Percentiles rank a stretch among this genome's conserved stretches.
Conservation (phyloP, 148 eudicot species). For the Salicornia ramosissima region DNA sequence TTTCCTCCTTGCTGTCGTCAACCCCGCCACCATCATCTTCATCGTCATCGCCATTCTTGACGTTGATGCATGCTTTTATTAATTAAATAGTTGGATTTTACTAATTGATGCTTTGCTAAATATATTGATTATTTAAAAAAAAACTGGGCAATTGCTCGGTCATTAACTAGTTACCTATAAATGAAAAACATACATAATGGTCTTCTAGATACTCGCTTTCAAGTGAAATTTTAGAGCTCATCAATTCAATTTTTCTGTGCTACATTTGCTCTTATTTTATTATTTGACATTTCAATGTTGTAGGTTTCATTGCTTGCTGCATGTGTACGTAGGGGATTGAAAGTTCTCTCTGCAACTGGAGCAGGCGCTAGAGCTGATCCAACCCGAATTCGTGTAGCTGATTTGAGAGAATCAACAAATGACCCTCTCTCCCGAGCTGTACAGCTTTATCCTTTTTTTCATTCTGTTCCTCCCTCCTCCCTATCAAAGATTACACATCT, state of each 20-base stretch:
- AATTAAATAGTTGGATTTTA: no score
- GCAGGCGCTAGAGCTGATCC: constrained; percentile 99
- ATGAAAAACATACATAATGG: no score
- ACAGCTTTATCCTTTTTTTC: constrained; percentile 22
- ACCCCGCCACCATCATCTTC: no score
- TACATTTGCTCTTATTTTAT: neutral
- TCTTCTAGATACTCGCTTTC: neutral
- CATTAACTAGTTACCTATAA: no score
- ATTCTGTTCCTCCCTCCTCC: neutral
- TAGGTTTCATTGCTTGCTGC: constrained; percentile 98
- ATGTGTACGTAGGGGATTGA: constrained; percentile 88
- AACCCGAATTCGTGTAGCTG: constrained; percentile 94
- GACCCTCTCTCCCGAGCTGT: constrained; percentile 95
- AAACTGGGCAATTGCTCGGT: no score
- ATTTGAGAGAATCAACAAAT: constrained; percentile 88
- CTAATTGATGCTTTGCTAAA: no score
- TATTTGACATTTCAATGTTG: constrained; percentile 18
- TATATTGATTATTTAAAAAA: no score
- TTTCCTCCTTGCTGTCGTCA: no score
- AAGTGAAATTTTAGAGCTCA: neutral
- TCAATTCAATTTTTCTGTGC: neutral
- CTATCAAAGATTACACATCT: neutral
- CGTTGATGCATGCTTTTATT: no score
- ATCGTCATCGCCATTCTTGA: no score
- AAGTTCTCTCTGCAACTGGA: constrained; percentile 91